Evolutionary conservation across 208 protist species (phyloP).

Genomic region (Leishmania lainsoni): DNA sequence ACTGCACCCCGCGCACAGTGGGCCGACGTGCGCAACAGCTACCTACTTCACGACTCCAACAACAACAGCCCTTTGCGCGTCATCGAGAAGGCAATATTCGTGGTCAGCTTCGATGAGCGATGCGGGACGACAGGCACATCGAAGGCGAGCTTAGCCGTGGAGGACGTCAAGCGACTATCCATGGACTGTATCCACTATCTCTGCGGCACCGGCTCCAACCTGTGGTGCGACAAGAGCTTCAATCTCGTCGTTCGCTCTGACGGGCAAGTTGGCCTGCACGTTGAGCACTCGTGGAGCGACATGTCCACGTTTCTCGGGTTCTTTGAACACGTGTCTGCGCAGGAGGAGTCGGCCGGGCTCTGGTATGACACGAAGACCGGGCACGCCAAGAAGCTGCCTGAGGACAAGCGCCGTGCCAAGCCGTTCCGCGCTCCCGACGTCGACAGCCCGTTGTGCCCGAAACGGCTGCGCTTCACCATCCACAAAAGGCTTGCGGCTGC

Average conservation of each 20-base stretch:
- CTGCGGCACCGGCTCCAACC: slow-evolving; percentile 67
- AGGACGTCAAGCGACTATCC: slow-evolving; percentile 27
- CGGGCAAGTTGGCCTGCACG: slow-evolving; percentile 64
- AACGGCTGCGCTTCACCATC: slow-evolving; percentile 68
- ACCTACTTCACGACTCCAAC: slow-evolving; percentile 70
- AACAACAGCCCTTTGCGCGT: slow-evolving; percentile 65
- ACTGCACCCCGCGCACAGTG: slow-evolving; percentile 68
- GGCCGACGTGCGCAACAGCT: slow-evolving; percentile 69
- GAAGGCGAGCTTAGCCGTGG: slow-evolving; percentile 5
- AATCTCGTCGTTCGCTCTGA: slow-evolving; percentile 65
- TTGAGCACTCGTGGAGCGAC: slow-evolving; percentile 87
- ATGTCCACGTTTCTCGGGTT: slow-evolving; percentile 57
- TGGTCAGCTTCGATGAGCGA: slow-evolving; percentile 73
- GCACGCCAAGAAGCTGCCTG: slow-evolving; percentile 39
- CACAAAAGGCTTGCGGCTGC: slow-evolving; percentile 48
- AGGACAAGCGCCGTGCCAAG: slow-evolving; percentile 31
- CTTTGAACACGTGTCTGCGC: slow-evolving; percentile 53
- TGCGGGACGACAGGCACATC: slow-evolving; percentile 20
- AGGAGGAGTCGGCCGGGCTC: slow-evolving; percentile 52
- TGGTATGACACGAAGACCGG: slow-evolving; percentile 52
- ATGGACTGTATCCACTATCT: slow-evolving; percentile 54
- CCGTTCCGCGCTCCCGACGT: slow-evolving; percentile 22
- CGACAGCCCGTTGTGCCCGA: slow-evolving; percentile 34
- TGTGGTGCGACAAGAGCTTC: slow-evolving; percentile 88
- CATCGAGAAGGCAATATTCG: slow-evolving; percentile 82